phyloP scores from a whole-genome alignment of 1,284 basidiomycete species.

The Coriolopsis trogii region DNA sequence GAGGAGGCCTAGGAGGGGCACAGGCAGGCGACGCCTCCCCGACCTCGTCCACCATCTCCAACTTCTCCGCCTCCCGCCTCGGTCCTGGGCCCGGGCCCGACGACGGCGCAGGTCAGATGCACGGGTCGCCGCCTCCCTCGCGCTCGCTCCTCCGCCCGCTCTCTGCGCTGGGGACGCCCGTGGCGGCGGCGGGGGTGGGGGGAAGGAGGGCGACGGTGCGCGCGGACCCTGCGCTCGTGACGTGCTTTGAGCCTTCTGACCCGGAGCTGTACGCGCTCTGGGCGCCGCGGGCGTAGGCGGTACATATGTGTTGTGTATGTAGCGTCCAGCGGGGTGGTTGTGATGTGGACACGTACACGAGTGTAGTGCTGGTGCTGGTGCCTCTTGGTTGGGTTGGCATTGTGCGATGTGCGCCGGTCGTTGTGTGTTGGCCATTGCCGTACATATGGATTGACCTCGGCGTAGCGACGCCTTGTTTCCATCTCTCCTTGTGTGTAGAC shows the following conservation, averaged over 20 bases:
- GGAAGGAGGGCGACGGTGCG: conserved; percentile 55
- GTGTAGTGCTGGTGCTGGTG: too few relatives aligned
- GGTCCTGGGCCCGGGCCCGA: too few relatives aligned
- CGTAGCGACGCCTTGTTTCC: too few relatives aligned
- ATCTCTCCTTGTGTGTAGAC: not conserved
- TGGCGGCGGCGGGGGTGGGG: too few relatives aligned
- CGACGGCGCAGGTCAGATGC: too few relatives aligned
- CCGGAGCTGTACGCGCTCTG: conserved; percentile 75
- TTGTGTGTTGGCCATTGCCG: too few relatives aligned
- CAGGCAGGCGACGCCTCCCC: conserved; percentile 26
- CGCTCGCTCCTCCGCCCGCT: conserved; percentile 19
- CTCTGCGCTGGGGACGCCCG: conserved; percentile 31
- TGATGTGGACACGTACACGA: too few relatives aligned
- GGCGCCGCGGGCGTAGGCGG: conserved; percentile 51
- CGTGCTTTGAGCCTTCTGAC: conserved; percentile 73
- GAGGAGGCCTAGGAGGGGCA: too few relatives aligned
- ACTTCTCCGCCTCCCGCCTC: conserved; percentile 16
- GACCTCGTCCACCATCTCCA: conserved; percentile 26
- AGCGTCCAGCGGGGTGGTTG: not conserved
- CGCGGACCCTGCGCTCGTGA: conserved; percentile 63
- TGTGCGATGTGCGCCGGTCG: too few relatives aligned
- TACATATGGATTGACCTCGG: too few relatives aligned
- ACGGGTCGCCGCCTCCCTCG: too few relatives aligned
- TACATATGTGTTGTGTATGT: not conserved
- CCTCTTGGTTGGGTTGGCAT: too few relatives aligned